Evolutionary conservation across 306 rosid genomes (phyloP).

Genomic region (Astragalus membranaceus): DNA sequence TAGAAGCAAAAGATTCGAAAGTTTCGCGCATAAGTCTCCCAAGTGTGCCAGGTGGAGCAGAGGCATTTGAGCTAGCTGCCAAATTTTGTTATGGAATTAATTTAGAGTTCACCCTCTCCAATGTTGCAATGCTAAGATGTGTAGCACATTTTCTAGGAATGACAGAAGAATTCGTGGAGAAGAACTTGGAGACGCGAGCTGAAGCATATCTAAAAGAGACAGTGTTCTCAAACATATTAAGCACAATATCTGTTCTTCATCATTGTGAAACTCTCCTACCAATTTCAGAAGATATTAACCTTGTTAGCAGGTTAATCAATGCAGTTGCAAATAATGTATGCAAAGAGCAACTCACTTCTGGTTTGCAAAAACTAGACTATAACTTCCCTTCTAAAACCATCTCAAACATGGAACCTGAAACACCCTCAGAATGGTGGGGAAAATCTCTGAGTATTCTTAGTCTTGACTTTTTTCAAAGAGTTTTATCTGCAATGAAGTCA

Average conservation of each 20-base stretch:
- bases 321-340: conserved; percentile 85
- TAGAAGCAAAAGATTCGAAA: conserved; percentile 85
- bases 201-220: conserved; percentile 67
- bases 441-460: conserved; percentile 57
- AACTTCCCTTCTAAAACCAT: conserved; percentile 52
- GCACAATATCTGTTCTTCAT: conserved; percentile 81
- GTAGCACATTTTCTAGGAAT: conserved; percentile 70
- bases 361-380: conserved; percentile 76
- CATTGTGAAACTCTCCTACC: conserved; percentile 76
- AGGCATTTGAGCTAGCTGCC: conserved; percentile 87
- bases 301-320: conserved; percentile 67
- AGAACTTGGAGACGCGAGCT: conserved; percentile 55
- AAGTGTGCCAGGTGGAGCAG: conserved; percentile 76
- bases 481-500: conserved; percentile 65
- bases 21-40: conserved; percentile 50
- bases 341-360: conserved; percentile 89
- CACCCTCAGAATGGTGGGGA: conserved; percentile 99
- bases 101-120: conserved; percentile 66
- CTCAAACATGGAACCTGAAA: conserved; percentile 59
- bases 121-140: conserved; percentile 74
- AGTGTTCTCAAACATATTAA: conserved; percentile 61
- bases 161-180: conserved; percentile 84
- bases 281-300: conserved; percentile 64
- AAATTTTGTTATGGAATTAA: conserved; percentile 83
- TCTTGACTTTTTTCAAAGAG: conserved; percentile 81